Base-by-base conservation (phyloP, 169 alveolate genomes). In the Eimeria sp. region DNA sequence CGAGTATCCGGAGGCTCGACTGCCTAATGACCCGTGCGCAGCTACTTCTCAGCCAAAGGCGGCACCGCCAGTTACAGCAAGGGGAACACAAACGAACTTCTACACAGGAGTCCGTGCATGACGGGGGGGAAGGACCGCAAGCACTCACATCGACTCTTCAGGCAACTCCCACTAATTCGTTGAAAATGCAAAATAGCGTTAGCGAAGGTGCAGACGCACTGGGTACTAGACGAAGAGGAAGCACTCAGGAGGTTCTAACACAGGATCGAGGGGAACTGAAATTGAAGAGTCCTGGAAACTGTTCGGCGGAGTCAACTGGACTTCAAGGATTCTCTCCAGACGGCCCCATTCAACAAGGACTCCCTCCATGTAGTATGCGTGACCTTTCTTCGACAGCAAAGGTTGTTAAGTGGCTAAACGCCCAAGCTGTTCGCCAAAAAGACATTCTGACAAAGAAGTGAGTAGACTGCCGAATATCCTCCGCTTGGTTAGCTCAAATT, bases 21-120 rank as follows among this genome's bases (percentile, higher is more conserved):
- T 61, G 78, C 80, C 49, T 86, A 51, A 86, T 86, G 92, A 61
- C 92, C 78, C 92, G 92, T 34, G 92, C 92, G 11, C 92, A 86
- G 82, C 92, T 86, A 47, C 78, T 86, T 0, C 78, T 86, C 14
- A 86, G 78, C 80, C 92, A 86, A 80, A 47, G 92, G n/a, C 92
- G 78, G 65, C 75, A 86, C 27, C 92, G 78, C 54, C 92, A 61
- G 92, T 34, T 14, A 49, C 92, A 47, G 54, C 80, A 86, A 57
- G 92, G 70, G 63, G 61, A n/a, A 18, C 22, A 61, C 16, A 78
- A 40, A 6, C 80, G 3, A 40, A 40, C 61, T 5, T 11, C 45
- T 61, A 40, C 92, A 22, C 45, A 61, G 51, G 80, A 70, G 20
- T 34, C 80, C 80, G n/a, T 25, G 9, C 73, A 11, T n/a, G 51